phyloP scores from a whole-genome alignment of 805 yeast species.

The Metschnikowia borealis region DNA sequence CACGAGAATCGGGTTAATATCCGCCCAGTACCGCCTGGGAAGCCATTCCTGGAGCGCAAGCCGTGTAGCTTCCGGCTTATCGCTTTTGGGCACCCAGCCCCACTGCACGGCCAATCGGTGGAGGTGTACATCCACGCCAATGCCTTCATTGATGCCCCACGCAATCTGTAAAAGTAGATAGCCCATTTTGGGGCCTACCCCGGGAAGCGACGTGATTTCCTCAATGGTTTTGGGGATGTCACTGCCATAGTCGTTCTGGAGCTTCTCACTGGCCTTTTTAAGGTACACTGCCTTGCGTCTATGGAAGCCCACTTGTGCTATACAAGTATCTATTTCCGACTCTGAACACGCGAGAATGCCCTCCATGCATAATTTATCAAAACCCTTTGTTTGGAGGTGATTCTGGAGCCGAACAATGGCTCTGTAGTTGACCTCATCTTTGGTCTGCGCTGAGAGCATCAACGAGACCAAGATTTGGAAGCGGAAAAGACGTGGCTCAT shows the following conservation, averaged over 20 bases:
- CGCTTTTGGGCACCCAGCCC: conserved; percentile 61
- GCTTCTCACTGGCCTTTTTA: conserved; percentile 53
- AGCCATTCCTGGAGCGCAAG: conserved; percentile 67
- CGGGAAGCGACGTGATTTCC: conserved; percentile 70
- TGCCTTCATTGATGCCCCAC: conserved; percentile 73
- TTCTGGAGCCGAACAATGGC: conserved; percentile 63
- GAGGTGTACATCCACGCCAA: conserved; percentile 94
- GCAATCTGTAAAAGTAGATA: conserved; percentile 75
- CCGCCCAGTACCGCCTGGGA: conserved; percentile 71
- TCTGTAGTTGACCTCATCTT: conserved; percentile 75
- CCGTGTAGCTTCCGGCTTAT: conserved; percentile 76
- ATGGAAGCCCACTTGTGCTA: conserved; percentile 86
- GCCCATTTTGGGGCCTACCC: conserved; percentile 97
- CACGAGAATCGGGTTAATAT: conserved; percentile 79
- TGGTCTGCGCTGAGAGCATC: conserved; percentile 89
- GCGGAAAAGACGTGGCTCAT: conserved; percentile 44
- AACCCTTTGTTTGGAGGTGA: conserved; percentile 38
- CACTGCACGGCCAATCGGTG: conserved; percentile 77
- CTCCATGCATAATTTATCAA: conserved; percentile 53
- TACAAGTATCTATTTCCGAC: conserved; percentile 55
- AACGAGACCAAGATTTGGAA: conserved; percentile 75
- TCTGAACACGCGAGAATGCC: conserved; percentile 50
- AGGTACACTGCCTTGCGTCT: conserved; percentile 71
- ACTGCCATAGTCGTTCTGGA: conserved; percentile 47
- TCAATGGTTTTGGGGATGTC: conserved; percentile 73